Evolutionary conservation across 129 eudicot genomes (phyloP), one percentile per base, ranked within the genome.

Genomic region (Artemisia argyi): DNA sequence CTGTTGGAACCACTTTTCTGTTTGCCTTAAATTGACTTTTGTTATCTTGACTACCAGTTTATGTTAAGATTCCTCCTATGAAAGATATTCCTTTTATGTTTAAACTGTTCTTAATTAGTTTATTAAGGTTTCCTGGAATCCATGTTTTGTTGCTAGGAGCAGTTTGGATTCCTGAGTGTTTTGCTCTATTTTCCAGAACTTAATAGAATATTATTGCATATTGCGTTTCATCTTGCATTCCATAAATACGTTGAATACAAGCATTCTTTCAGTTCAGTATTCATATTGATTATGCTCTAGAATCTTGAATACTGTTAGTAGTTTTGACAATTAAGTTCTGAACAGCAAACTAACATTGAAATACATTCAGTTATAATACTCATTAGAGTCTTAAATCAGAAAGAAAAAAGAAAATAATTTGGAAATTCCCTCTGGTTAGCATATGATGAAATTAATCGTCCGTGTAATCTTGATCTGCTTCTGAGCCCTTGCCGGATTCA

Each of bases 401-500:
- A 53, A 44, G 46, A 39, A 39, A 39, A 39, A 7, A 7, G 46
- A 39, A 39, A 52, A 51, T 18, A 71, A 78, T 58, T 16, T 24
- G 26, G 18, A 2, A 42, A n/a, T 70, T 39, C 22, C 67, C 15
- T 44, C 12, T 22, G 44, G 12, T 75, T 50, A 20, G 10, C 42
- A 22, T 69, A 52, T 28, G 57, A 4, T 42, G 35, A 77, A 39
- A 69, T 77, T 63, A 77, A 9, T 77, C 42, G 7, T 15, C 52
- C n/a, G 51, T 70, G 50, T 78, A 70, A 44, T 78, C 77, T 62
- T 71, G 76, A 63, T 71, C 81, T 62, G 17, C 66, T 19, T 61
- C 76, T 6, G 71, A 61, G 30, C 57, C 65, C 11, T 20, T 69
- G 30, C 20, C n/a, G 8, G 76, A 51, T 68, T 50, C 61, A 48